A percentile compares a stretch with the other conserved stretches of the same genome.
Evolutionary conservation across 148 eudicot species (phyloP).

Genomic region (Linanthus parryae): DNA sequence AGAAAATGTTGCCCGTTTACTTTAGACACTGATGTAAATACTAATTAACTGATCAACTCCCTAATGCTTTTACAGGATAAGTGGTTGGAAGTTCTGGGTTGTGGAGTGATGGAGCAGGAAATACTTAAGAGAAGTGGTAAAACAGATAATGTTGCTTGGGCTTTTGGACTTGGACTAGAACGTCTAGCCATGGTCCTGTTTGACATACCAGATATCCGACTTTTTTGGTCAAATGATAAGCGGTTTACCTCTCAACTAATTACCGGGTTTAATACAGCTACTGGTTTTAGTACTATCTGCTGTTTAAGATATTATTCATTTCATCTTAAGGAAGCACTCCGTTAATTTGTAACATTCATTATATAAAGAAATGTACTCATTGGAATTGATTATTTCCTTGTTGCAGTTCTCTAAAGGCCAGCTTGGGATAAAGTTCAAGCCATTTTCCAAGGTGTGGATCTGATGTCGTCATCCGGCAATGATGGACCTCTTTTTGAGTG

Average conservation of each 20-base stretch:
- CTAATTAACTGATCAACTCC: slow-evolving; percentile 1
- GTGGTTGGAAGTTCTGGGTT: slow-evolving; percentile 98
- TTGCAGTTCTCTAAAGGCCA: slow-evolving; percentile 76
- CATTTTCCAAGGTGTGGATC: slow-evolving; percentile 79
- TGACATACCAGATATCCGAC: slow-evolving; percentile 94
- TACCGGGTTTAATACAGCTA: slow-evolving; percentile 10
- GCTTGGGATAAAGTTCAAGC: slow-evolving; percentile 87
- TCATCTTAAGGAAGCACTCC: too few relatives aligned
- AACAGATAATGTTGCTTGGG: slow-evolving; percentile 82
- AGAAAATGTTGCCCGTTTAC: too few relatives aligned
- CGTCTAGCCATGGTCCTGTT: slow-evolving; percentile 95
- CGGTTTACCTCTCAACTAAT: slow-evolving; percentile 90
- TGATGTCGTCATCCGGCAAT: slow-evolving; percentile 4
- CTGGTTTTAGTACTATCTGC: too few relatives aligned
- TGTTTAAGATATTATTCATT: too few relatives aligned
- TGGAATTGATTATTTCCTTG: not conserved
- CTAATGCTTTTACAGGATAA: slow-evolving; percentile 53
- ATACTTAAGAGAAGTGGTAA: slow-evolving; percentile 77
- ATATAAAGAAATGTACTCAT: too few relatives aligned
- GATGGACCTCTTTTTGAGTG: too few relatives aligned
- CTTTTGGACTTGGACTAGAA: slow-evolving; percentile 97
- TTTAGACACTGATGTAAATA: not conserved
- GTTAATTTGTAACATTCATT: too few relatives aligned
- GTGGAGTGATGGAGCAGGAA: slow-evolving; percentile 96
- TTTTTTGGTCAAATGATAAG: slow-evolving; percentile 85